Base-by-base conservation (phyloP, 1,139 yeast genomes). In the Yamadazyma atlantica region DNA sequence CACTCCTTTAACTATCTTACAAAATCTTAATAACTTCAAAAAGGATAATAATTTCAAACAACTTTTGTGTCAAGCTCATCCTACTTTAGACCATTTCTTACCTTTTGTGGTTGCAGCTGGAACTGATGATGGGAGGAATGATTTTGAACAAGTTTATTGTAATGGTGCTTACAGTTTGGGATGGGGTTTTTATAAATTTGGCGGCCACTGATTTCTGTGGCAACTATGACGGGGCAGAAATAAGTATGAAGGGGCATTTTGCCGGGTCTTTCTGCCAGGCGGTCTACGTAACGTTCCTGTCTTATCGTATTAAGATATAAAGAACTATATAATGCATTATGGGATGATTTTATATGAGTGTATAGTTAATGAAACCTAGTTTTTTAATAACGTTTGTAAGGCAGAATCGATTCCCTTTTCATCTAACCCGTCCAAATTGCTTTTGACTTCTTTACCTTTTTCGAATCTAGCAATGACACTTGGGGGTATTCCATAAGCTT, bases 81-180 rank as follows among this genome's bases (percentile, higher is more conserved):
- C 94, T 5, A 77, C 88, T 0, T 63, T 79, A 34, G 94, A 85
- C 45, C 95, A 85, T 57, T 76, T 85, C 42, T 59, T 80, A 47
- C 94, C 95, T 0, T 52, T 82, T 3, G 78, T 80, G 23, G 86
- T 80, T 31, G 89, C 82, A 2, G 69, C 79, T 9, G 92, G 90
- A 11, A 70, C 82, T 15, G 69, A 77, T 12, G 48, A 50, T 33
- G 60, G 61, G 2, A 45, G 55, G 4, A 41, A 47, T n/a, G 63
- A 66, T 1, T 70, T 70, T 13, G 62, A 64, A 38, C 78, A 75
- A 43, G 39, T 81, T 19, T 80, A 78, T 52, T 65, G 69, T 32
- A 66, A 55, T 19, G 75, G 61, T 3, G 42, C 53, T 11, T 64
- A 64, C 0, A 71, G 83, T 34, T 50, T 84, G 28, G 92, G 85